phyloP scores from a whole-genome alignment of 257 asterid genomes.

The Buddleja alternifolia region DNA sequence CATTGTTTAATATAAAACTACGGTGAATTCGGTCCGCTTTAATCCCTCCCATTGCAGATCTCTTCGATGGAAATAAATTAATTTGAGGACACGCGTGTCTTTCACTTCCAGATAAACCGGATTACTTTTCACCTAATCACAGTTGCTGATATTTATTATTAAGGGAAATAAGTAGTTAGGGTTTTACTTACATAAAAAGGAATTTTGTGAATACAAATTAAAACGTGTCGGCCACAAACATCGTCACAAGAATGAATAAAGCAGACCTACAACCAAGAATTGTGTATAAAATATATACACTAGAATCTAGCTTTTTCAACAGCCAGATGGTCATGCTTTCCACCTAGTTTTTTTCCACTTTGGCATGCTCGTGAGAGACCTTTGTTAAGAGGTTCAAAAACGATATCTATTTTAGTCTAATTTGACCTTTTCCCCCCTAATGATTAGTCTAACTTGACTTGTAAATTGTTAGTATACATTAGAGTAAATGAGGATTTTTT shows the following conservation, averaged over 20 bases:
- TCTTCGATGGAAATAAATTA: background rate
- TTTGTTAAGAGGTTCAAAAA: background rate
- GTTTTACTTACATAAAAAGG: background rate
- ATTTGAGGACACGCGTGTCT: background rate
- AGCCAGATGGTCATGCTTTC: conserved; percentile 40
- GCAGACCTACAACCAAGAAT: conserved; percentile 29
- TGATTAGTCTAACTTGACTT: too few relatives aligned
- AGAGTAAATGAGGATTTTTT: too few relatives aligned
- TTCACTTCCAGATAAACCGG: conserved; percentile 23
- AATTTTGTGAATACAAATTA: background rate
- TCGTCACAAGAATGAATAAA: conserved; percentile 32
- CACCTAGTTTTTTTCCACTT: conserved; percentile 37
- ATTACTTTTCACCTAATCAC: too few relatives aligned
- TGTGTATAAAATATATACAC: conserved; percentile 22
- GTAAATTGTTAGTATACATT: too few relatives aligned
- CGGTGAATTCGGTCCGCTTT: too few relatives aligned
- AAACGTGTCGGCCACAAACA: conserved; percentile 33
- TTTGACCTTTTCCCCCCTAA: too few relatives aligned
- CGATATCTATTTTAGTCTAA: background rate
- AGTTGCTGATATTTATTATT: too few relatives aligned
- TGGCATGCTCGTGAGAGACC: conserved; percentile 29
- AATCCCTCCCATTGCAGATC: too few relatives aligned
- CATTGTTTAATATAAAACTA: too few relatives aligned
- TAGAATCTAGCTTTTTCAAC: conserved; percentile 17
- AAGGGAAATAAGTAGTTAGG: conserved; percentile 9